phyloP scores from a whole-genome alignment of 495 filamentous ascomycete species.

The Thermothielavioides terrestris region DNA sequence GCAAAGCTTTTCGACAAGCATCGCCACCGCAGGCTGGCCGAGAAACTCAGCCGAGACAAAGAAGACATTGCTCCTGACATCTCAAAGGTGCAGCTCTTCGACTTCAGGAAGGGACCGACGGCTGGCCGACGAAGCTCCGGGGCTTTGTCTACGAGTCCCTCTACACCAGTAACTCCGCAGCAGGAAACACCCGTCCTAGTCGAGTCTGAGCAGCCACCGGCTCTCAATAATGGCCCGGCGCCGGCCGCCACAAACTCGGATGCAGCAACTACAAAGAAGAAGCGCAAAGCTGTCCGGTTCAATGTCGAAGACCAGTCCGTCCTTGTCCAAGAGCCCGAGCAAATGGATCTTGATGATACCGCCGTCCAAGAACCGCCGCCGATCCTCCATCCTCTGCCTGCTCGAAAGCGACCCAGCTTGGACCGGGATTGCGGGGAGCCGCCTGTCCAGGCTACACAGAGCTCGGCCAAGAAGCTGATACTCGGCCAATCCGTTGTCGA shows the following conservation, averaged over 20 bases:
- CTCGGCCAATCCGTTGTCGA: conserved; percentile 19
- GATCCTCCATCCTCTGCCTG: conserved; percentile 15
- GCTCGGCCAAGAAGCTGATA: conserved; percentile 19
- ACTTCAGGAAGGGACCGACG: conserved; percentile 3
- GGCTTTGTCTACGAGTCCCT: background rate
- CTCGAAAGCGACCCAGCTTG: background rate
- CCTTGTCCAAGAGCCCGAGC: conserved; percentile 17
- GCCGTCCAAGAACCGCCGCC: background rate
- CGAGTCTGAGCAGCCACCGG: background rate
- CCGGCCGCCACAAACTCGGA: background rate
- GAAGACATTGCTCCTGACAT: conserved; percentile 22
- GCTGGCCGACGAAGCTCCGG: background rate
- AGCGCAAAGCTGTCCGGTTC: conserved; percentile 36
- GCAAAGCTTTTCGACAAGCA: conserved; percentile 23
- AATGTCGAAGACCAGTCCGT: conserved; percentile 15
- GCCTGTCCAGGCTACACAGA: conserved; percentile 8
- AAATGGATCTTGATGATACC: conserved; percentile 16
- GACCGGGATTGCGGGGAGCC: background rate
- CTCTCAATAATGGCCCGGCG: background rate
- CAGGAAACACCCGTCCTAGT: background rate
- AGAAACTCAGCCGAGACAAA: conserved; percentile 16
- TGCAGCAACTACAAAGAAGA: conserved; percentile 12
- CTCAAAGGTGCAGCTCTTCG: conserved; percentile 8
- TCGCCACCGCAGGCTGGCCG: conserved; percentile 14
- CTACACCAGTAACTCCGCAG: background rate